Base-by-base conservation (phyloP, 768 basidiomycete species). In the Lactarius quietus region DNA sequence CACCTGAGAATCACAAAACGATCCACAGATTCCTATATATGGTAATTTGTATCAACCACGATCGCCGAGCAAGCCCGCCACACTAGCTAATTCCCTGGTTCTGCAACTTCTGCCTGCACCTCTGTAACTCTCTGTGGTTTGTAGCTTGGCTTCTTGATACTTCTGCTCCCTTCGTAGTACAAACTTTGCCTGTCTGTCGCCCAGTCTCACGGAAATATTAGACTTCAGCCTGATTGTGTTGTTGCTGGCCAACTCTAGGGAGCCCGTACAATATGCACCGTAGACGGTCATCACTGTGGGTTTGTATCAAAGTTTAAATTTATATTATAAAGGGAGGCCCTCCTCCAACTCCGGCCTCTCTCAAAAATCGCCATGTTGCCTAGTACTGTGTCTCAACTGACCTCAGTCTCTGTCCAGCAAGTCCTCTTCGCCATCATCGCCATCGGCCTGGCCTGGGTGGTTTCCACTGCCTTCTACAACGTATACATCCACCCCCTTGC, bases 401-500 rank as follows among this genome's bases (percentile, higher is more conserved):
- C 56, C 43, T n/a, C 17, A 3, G 33, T 51, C 10, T 33, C 64
- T 18, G 15, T 28, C 53, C 39, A n/a, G n/a, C n/a, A 20, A 41
- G 41, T 56, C 64, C n/a, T 65, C 14, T 15, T 51, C 26, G 17
- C 36, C 2, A 6, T 51, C 43, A 6, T 56, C 35, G 26, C n/a
- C 18, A 33, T 39, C 4, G 53, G 9, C 18, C 26, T 65, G 45
- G 38, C 54, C 29, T 61, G 53, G 59, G 23, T 35, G 15, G 4
- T 26, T n/a, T 38, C 4, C 26, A 33, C 54, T 51, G 59, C 54
- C 18, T 26, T 65, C 54, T 65, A 65, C 28, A 65, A 65, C 28
- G 28, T 39, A 43, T 57, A 62, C 43, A 6, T 62, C 31, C 72
- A 72, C 45, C 72, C 72, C 12, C 53, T 72, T 31, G 56, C 70